These are phyloP conservation scores for Prunus davidiana DNA, from an alignment of 306 rosid genomes.

Conservation along the genomic window DNA sequence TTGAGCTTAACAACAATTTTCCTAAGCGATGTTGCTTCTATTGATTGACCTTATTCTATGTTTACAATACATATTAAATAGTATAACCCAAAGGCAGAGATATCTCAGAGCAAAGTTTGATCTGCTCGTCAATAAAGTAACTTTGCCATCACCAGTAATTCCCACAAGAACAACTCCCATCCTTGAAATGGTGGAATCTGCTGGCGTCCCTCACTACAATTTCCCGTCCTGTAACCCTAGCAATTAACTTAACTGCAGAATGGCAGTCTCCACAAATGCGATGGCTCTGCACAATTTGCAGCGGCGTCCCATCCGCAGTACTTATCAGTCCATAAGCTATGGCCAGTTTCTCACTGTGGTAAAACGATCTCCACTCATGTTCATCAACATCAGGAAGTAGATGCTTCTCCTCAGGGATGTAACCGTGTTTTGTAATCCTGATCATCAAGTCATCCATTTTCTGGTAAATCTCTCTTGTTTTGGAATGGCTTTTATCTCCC, in stretches of 20 bases:
- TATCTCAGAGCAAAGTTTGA: neutral
- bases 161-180: constrained; percentile 88
- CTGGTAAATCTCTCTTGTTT: constrained; percentile 45
- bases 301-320: constrained; percentile 51
- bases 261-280: constrained; percentile 77
- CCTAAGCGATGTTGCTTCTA: neutral
- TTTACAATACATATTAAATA: neutral
- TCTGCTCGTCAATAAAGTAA: constrained; percentile 1
- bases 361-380: constrained; percentile 40
- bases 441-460: constrained; percentile 61
- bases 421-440: constrained; percentile 60
- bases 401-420: constrained; percentile 32
- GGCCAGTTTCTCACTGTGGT: constrained; percentile 84
- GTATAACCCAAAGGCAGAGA: neutral
- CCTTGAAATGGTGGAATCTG: constrained; percentile 82
- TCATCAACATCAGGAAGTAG: constrained; percentile 82
- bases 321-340: constrained; percentile 74
- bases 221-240: constrained; percentile 61
- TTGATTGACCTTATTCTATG: constrained; percentile 8
- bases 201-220: constrained; percentile 79
- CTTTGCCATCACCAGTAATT: constrained; percentile 67
- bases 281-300: constrained; percentile 77
- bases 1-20: neutral
- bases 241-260: constrained; percentile 65
- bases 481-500: constrained; percentile 56